phyloP scores from a whole-genome alignment of 148 eudicot species.

The Heliosperma pusillum region DNA sequence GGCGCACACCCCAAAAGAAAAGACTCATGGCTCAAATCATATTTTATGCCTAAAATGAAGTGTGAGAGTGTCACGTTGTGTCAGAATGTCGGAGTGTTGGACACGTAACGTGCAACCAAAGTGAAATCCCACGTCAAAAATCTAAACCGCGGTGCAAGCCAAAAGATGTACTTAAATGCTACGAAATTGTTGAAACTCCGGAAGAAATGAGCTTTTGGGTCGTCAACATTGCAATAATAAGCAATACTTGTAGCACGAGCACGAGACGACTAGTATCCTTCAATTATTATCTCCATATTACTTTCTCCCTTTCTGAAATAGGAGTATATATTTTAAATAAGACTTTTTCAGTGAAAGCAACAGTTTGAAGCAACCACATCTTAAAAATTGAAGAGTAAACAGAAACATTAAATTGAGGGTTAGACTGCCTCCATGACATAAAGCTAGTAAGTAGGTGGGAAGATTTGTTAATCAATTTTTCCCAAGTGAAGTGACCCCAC shows the following conservation, averaged over 20 bases:
- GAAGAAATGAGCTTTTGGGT: background rate
- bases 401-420: slow-evolving; percentile 12
- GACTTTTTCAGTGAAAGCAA: background rate
- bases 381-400: slow-evolving; percentile 12
- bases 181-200: background rate
- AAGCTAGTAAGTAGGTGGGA: slow-evolving; percentile 8
- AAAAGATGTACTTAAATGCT: background rate
- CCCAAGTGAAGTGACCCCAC: slow-evolving; percentile 26
- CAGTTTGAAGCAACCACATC: background rate
- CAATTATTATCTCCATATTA: no score
- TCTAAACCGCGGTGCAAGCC: background rate
- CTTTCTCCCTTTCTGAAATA: no score
- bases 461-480: slow-evolving; percentile 13
- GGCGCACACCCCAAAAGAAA: background rate
- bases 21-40: background rate
- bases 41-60: no score
- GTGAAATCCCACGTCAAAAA: no score
- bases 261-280: background rate
- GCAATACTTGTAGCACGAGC: no score
- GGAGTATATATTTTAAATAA: background rate
- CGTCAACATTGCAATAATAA: background rate
- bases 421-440: slow-evolving; percentile 16
- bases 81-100: background rate
- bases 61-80: no score
- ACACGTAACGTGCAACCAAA: background rate